Percentiles rank a stretch among this genome's conserved stretches.
phyloP scores from a whole-genome alignment of 768 basidiomycete genomes.

The Mrakia blollopis region DNA sequence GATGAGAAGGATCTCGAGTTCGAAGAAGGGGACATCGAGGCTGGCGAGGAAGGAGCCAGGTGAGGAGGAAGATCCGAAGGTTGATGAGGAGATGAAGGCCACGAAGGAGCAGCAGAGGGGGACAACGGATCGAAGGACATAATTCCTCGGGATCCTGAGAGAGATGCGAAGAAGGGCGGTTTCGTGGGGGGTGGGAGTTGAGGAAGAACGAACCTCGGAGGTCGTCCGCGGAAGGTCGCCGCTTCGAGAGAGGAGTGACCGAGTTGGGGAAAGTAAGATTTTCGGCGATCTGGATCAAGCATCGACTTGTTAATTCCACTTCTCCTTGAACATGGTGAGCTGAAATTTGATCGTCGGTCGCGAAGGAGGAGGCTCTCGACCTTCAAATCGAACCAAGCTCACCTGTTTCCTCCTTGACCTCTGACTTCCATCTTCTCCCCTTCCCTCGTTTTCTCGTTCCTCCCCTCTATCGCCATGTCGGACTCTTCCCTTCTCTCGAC shows the following conservation, averaged over 20 bases:
- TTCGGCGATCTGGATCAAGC: too few relatives aligned
- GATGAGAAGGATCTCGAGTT: conserved; percentile 1
- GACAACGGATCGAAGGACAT: conserved; percentile 8
- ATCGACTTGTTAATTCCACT: too few relatives aligned
- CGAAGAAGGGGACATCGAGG: conserved; percentile 22
- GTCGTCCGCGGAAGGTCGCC: neutral
- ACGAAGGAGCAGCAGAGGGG: neutral
- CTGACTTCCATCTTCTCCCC: neutral
- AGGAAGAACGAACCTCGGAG: neutral
- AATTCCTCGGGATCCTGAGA: too few relatives aligned
- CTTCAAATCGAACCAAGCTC: too few relatives aligned
- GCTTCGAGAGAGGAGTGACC: too few relatives aligned
- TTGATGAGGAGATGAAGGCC: conserved; percentile 28
- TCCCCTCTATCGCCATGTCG: neutral
- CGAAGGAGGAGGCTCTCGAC: too few relatives aligned
- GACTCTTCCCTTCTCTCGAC: neutral
- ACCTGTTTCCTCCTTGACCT: neutral
- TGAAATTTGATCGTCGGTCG: too few relatives aligned
- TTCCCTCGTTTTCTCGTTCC: neutral
- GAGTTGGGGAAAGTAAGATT: too few relatives aligned
- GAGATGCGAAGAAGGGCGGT: neutral
- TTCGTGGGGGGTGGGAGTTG: neutral
- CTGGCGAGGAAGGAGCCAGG: conserved; percentile 17
- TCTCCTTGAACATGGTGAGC: too few relatives aligned
- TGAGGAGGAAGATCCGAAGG: conserved; percentile 29